Evolutionary conservation across 2,329 filamentous ascomycete species (phyloP), one percentile per base, ranked within the genome.

Genomic region (Hypoxylon sp.): DNA sequence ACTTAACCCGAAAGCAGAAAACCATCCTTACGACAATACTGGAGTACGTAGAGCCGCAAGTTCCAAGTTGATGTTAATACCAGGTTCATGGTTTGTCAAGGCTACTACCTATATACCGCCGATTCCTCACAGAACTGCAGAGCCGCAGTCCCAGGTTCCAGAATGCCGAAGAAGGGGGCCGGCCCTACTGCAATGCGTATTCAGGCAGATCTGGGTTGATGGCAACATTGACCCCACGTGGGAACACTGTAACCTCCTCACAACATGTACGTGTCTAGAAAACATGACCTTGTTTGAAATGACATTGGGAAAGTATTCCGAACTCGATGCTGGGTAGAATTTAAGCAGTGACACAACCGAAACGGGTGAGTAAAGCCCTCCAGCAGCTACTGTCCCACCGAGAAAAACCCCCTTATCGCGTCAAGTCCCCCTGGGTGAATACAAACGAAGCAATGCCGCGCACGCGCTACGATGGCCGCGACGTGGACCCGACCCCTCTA

Each of bases 121-220:
- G 32, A 2, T 13, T 22, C 30, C 41, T 39, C 41, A n/a, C 6
- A 52, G 24, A 46, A 20, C 7, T 26, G 6, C 39, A 55, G 59
- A 66, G 56, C 53, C 59, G 52, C 59, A 53, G 30, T 30, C 22
- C 43, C 3, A 24, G 24, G 10, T 26, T 2, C 17, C 28, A 19
- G 26, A 66, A 39, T 66, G 56, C 64, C 64, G 60, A 64, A 61
- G 54, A 34, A 13, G 46, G 34, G 53, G 56, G 17, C 8, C 28
- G 17, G 34, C 24, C 34, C 43, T 20, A 39, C 13, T 26, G 47
- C 19, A 26, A 8, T 7, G 17, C 11, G 56, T 34, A 66, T 64
- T 66, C 60, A 66, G 64, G 60, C 64, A 66, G 64, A 54, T 63
- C 48, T 46, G 64, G 64, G 52, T 56, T 48, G 44, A 46, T 56